phyloP scores from a whole-genome alignment of 2,329 filamentous ascomycete species.

The Pseudofabraea citricarpa region DNA sequence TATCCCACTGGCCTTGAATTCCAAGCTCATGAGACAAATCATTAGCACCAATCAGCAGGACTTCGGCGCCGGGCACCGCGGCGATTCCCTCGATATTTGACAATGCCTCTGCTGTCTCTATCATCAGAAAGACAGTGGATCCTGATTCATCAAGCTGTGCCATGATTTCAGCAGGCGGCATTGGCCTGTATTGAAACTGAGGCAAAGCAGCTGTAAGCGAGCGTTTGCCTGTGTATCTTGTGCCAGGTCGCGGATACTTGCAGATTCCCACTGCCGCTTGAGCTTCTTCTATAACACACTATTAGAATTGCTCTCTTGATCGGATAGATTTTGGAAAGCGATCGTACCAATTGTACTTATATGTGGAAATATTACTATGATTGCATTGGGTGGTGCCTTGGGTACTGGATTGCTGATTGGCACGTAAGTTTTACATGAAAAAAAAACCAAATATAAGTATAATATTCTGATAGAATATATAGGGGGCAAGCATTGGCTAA shows the following conservation, averaged over 20 bases:
- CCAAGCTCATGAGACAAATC: conserved; percentile 26
- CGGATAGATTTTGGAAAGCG: background rate
- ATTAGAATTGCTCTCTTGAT: background rate
- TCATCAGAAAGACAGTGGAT: conserved; percentile 18
- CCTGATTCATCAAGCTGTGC: conserved; percentile 4
- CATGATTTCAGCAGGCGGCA: conserved; percentile 8
- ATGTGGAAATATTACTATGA: conserved; percentile 24
- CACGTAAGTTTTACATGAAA: background rate
- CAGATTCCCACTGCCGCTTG: conserved; percentile 12
- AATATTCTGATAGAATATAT: background rate
- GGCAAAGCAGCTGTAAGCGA: conserved; percentile 20
- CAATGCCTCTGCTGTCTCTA: conserved; percentile 16
- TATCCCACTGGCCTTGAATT: conserved; percentile 17
- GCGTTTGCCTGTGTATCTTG: too few species aligned
- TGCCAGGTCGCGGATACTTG: conserved; percentile 24
- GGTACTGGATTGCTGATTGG: background rate
- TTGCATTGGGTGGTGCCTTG: background rate
- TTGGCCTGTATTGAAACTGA: conserved; percentile 14
- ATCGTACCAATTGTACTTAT: conserved; percentile 15
- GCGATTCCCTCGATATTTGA: conserved; percentile 26
- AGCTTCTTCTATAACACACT: conserved; percentile 16
- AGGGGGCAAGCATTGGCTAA: conserved; percentile 9
- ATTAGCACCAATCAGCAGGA: conserved; percentile 28
- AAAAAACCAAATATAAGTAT: background rate
- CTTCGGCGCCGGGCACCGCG: conserved; percentile 26